phyloP scores from a whole-genome alignment of 768 basidiomycete genomes.

The Dioszegia hungarica region DNA sequence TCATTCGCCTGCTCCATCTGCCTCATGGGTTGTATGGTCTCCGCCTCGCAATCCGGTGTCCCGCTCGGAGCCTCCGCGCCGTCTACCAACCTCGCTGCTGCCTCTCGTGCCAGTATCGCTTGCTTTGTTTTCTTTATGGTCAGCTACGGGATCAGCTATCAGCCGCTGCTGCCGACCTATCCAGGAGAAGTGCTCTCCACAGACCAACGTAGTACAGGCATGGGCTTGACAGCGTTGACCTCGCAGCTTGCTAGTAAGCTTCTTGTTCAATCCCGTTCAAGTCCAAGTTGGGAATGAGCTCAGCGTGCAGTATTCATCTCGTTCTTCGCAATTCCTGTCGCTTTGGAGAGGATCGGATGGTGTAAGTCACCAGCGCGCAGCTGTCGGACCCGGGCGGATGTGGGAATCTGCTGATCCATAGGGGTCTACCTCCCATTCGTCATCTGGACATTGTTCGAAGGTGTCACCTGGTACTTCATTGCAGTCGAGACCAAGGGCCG shows the following conservation, averaged over 20 bases:
- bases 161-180: slow-evolving; percentile 23
- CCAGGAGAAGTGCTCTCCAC: slow-evolving; percentile 25
- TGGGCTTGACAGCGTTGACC: slow-evolving; percentile 23
- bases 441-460: slow-evolving; percentile 42
- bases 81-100: slow-evolving; percentile 8
- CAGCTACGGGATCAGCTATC: slow-evolving; percentile 25
- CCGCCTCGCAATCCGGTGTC: slow-evolving; percentile 14
- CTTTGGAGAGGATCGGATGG: slow-evolving; percentile 15
- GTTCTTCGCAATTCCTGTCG: slow-evolving; percentile 21
- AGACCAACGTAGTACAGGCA: slow-evolving; percentile 30
- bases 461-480: slow-evolving; percentile 42
- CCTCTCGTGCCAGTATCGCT: slow-evolving; percentile 24
- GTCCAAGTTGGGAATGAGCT: no score
- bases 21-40: slow-evolving; percentile 20
- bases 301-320: slow-evolving; percentile 9
- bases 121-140: slow-evolving; percentile 25
- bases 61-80: background rate
- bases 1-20: slow-evolving; percentile 19
- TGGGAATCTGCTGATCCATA: background rate
- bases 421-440: slow-evolving; percentile 33
- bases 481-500: slow-evolving; percentile 48
- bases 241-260: slow-evolving; percentile 23
- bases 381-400: no score
- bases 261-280: background rate
- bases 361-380: slow-evolving; percentile 3